These are phyloP conservation scores for Moricandia arvensis DNA, from an alignment of 345 rosid genomes.

Conservation along the genomic window DNA sequence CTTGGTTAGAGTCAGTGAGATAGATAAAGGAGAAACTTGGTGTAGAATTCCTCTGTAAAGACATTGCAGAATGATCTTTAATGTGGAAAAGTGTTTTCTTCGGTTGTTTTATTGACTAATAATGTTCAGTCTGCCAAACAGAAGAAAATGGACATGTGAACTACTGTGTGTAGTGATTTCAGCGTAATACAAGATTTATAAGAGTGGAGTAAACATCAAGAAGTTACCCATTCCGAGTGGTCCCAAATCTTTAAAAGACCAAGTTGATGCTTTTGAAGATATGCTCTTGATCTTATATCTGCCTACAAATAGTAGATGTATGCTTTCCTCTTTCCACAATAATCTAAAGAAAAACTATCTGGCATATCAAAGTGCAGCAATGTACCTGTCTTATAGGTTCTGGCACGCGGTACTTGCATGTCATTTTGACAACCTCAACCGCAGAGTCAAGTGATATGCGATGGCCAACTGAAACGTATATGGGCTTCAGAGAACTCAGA, in stretches of 20 bases:
- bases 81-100: constrained; percentile 1
- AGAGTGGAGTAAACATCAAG: not conserved
- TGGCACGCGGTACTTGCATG: constrained; percentile 81
- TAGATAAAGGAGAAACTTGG: constrained; percentile 6
- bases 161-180: not conserved
- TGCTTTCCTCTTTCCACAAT: not conserved
- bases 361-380: constrained; percentile 9
- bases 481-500: constrained; percentile 58
- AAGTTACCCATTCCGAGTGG: constrained; percentile 11
- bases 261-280: constrained; percentile 48
- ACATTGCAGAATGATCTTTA: not conserved
- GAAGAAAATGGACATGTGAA: constrained; percentile 19
- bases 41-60: not conserved
- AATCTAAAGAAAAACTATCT: not conserved
- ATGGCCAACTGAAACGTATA: constrained; percentile 80
- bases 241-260: constrained; percentile 23
- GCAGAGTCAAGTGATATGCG: constrained; percentile 72
- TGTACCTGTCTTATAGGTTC: constrained; percentile 90
- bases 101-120: not conserved
- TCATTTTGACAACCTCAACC: constrained; percentile 53
- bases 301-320: constrained; percentile 47
- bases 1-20: not conserved
- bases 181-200: not conserved
- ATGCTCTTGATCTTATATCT: constrained; percentile 72
- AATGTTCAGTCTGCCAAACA: constrained; percentile 22